Evolutionary conservation across 768 basidiomycete genomes (phyloP).

Genomic region (Arthromyces matolae): DNA sequence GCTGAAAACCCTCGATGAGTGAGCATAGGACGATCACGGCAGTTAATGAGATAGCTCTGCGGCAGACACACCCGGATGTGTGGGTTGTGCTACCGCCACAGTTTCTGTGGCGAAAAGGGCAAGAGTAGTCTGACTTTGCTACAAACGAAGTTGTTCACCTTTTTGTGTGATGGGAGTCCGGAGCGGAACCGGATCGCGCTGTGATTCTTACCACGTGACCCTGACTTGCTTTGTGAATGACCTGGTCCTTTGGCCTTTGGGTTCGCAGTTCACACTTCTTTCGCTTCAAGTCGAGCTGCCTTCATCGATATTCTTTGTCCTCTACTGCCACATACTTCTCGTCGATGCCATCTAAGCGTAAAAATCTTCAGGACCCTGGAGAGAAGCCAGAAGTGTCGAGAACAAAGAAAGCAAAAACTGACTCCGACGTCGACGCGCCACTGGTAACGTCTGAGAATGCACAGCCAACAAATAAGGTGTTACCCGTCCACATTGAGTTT

Average conservation of each 20-base stretch:
- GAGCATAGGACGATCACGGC: constrained; percentile 34
- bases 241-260: too few species aligned
- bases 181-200: constrained; percentile 7
- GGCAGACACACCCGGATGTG: neutral
- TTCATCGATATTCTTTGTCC: neutral
- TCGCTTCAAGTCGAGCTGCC: neutral
- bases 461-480: constrained; percentile 70
- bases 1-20: constrained; percentile 62
- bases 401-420: constrained; percentile 21
- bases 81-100: constrained; percentile 2
- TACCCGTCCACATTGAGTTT: constrained; percentile 62
- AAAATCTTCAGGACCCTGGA: constrained; percentile 24
- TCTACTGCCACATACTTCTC: too few species aligned
- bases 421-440: neutral
- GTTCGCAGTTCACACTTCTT: neutral
- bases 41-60: neutral
- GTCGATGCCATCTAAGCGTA: constrained; percentile 17
- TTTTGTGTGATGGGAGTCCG: constrained; percentile 9
- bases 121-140: too few species aligned
- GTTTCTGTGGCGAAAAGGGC: too few species aligned
- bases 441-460: constrained; percentile 30
- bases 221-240: neutral
- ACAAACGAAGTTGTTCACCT: too few species aligned
- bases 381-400: constrained; percentile 13
- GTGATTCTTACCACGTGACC: constrained; percentile 7